Conservation (phyloP, 495 filamentous ascomycete genomes). For the Hypoxylon fuscum region DNA sequence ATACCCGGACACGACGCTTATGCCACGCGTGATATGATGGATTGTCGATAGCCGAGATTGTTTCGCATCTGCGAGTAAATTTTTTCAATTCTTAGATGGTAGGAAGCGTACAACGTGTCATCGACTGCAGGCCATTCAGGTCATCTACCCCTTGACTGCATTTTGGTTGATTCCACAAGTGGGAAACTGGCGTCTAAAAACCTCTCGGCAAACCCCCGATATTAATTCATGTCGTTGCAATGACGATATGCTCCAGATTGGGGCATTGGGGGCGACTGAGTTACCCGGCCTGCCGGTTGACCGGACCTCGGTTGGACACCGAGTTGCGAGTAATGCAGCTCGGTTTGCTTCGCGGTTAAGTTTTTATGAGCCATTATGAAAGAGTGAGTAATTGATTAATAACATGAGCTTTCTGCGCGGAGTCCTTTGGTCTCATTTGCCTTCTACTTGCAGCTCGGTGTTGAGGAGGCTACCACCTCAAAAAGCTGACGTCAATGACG, state of each 20-base stretch:
- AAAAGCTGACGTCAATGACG: constrained; percentile 18
- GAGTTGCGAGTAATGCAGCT: constrained; percentile 20
- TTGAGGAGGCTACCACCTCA: constrained; percentile 1
- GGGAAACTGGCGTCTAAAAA: constrained; percentile 13
- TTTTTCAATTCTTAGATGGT: constrained; percentile 22
- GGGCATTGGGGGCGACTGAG: constrained; percentile 11
- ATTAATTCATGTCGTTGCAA: constrained; percentile 19
- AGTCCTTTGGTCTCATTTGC: not conserved
- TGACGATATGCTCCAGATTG: constrained; percentile 18
- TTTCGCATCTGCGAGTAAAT: constrained; percentile 18
- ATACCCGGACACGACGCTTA: constrained; percentile 14
- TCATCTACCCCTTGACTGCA: constrained; percentile 2
- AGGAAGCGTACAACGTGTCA: constrained; percentile 32
- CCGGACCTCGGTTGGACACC: constrained; percentile 32
- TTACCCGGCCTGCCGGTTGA: constrained; percentile 25
- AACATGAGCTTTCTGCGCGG: not conserved
- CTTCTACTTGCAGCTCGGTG: not conserved
- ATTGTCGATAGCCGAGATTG: constrained; percentile 34
- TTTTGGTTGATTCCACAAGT: not conserved
- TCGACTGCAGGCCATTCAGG: constrained; percentile 10
- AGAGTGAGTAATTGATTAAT: constrained; percentile 14
- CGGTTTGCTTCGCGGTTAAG: constrained; percentile 24
- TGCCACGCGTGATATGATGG: constrained; percentile 26
- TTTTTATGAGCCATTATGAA: constrained; percentile 8
- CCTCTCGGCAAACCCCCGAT: constrained; percentile 7